These are phyloP conservation scores for Magnusiomyces fungicola DNA, from an alignment of 1,139 yeast genomes.

Conservation along the genomic window DNA sequence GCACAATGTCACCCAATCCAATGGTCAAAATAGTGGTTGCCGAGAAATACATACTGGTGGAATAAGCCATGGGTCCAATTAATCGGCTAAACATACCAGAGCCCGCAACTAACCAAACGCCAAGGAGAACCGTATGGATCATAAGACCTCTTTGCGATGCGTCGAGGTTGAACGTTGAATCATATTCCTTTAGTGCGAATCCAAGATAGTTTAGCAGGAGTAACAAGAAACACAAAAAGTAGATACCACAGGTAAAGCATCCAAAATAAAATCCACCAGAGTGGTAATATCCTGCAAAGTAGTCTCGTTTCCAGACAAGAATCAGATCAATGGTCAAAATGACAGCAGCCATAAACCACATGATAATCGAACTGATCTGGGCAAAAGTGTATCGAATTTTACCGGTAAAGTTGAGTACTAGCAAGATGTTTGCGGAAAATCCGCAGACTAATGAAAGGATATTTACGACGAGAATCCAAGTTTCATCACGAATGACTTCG, in stretches of 20 bases:
- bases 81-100: slow-evolving; percentile 47
- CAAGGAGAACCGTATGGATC: slow-evolving; percentile 56
- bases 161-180: slow-evolving; percentile 60
- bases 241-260: slow-evolving; percentile 52
- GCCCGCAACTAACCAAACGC: slow-evolving; percentile 66
- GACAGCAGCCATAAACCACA: slow-evolving; percentile 53
- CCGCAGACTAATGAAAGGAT: slow-evolving; percentile 58
- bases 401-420: slow-evolving; percentile 60
- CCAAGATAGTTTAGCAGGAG: slow-evolving; percentile 57
- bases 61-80: slow-evolving; percentile 40
- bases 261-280: slow-evolving; percentile 79
- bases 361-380: slow-evolving; percentile 52
- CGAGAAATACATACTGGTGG: slow-evolving; percentile 62
- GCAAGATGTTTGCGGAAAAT: slow-evolving; percentile 53
- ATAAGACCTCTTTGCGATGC: slow-evolving; percentile 63
- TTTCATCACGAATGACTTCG: slow-evolving; percentile 29
- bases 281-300: slow-evolving; percentile 18
- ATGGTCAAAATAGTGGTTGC: slow-evolving; percentile 67
- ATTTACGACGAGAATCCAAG: slow-evolving; percentile 48
- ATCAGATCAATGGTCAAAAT: slow-evolving; percentile 45
- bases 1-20: slow-evolving; percentile 70
- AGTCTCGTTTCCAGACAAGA: slow-evolving; percentile 30
- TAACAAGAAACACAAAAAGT: slow-evolving; percentile 47
- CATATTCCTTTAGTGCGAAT: slow-evolving; percentile 49
- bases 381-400: slow-evolving; percentile 49